These are phyloP conservation scores for Macrolepiota albuminosa DNA, from an alignment of 768 basidiomycete genomes.

Conservation along the genomic window DNA sequence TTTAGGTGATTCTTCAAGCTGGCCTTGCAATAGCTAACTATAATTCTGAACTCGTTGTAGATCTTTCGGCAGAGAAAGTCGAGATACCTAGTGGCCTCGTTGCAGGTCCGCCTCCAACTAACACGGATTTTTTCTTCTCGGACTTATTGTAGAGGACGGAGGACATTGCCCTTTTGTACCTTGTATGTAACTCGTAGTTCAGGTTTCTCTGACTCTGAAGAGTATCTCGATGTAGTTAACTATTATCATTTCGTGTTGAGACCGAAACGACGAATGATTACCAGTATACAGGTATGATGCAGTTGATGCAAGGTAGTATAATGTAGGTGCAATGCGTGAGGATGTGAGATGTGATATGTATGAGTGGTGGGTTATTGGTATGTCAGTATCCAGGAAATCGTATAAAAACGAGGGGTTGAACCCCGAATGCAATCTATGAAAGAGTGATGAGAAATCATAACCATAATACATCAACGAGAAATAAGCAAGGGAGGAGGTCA, in stretches of 20 bases:
- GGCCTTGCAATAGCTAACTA: background rate
- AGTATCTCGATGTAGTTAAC: background rate
- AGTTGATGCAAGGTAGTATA: slow-evolving; percentile 50
- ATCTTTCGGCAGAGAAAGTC: slow-evolving; percentile 84
- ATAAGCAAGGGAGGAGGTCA: slow-evolving; percentile 10
- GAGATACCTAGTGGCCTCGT: slow-evolving; percentile 80
- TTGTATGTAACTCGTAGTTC: background rate
- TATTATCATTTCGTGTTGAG: slow-evolving; percentile 4
- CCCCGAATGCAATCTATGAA: slow-evolving; percentile 43
- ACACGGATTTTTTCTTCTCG: slow-evolving; percentile 84
- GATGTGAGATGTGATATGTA: slow-evolving; percentile 11
- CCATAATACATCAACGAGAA: slow-evolving; percentile 15
- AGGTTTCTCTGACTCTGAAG: background rate
- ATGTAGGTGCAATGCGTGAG: slow-evolving; percentile 13
- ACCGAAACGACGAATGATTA: slow-evolving; percentile 9
- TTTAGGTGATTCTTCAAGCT: slow-evolving; percentile 48
- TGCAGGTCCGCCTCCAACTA: slow-evolving; percentile 74
- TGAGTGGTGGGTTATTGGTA: slow-evolving; percentile 14
- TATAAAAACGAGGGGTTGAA: slow-evolving; percentile 73
- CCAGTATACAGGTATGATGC: slow-evolving; percentile 35
- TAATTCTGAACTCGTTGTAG: slow-evolving; percentile 30
- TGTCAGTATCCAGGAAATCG: slow-evolving; percentile 21
- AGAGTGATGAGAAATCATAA: slow-evolving; percentile 25
- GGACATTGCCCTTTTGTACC: background rate
- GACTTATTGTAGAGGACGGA: slow-evolving; percentile 39